Evolutionary conservation across 192 early-diverging fungal species (phyloP).

Genomic region (Backusella luteola): DNA sequence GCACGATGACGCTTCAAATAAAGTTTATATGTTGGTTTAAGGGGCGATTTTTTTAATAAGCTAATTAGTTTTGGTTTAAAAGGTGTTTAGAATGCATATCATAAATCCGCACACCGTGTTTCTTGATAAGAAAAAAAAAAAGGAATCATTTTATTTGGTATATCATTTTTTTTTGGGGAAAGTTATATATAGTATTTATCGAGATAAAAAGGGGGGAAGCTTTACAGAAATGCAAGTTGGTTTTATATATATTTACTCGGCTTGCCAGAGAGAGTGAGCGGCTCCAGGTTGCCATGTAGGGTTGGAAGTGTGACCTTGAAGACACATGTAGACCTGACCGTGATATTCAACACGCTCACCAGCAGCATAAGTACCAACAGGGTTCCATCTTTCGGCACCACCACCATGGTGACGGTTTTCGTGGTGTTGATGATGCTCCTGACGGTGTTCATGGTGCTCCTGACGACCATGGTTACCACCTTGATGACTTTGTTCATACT

Average conservation of each 20-base stretch:
- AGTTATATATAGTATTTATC: too few species aligned
- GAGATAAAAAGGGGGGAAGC: background rate
- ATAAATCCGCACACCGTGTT: too few species aligned
- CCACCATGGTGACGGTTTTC: constrained; percentile 12
- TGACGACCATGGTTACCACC: background rate
- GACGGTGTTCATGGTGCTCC: constrained; percentile 1
- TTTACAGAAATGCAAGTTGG: background rate
- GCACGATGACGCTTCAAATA: too few species aligned
- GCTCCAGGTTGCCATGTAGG: constrained; percentile 44
- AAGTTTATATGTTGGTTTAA: constrained; percentile 6
- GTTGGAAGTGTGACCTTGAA: constrained; percentile 45
- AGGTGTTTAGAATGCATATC: too few species aligned
- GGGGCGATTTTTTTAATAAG: too few species aligned
- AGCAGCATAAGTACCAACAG: constrained; percentile 42
- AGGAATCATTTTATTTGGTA: too few species aligned
- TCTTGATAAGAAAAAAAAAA: too few species aligned
- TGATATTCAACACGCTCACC: constrained; percentile 49
- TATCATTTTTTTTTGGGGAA: too few species aligned
- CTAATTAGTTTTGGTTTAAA: too few species aligned
- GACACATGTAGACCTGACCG: constrained; percentile 42
- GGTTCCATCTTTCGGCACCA: constrained; percentile 37
- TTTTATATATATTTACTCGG: constrained; percentile 22
- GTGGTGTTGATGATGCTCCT: background rate
- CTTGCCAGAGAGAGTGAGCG: constrained; percentile 47
- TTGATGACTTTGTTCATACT: background rate